Evolutionary conservation across 179 eudicot species (phyloP), one percentile per base, ranked within the genome.

Genomic region (Beta lomatogona): DNA sequence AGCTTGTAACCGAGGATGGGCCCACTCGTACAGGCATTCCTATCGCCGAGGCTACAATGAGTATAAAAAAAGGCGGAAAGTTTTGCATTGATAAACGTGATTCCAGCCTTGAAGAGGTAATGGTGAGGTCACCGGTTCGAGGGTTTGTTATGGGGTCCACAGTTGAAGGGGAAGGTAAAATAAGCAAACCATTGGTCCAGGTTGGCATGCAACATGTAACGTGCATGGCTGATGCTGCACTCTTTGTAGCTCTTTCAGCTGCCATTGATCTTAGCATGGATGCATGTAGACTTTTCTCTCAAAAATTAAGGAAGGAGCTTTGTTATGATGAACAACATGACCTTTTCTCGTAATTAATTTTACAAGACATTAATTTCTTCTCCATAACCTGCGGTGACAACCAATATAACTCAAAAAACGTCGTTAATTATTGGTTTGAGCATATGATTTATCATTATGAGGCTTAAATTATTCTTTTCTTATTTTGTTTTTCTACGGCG

Each of bases 191-290:
- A 1, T 45, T 84, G 84, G 95, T 93, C 13, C 91, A 90, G 63
- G 94, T 95, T 0, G 97, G 94, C 18, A 85, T 86, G 78, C 86
- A 89, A 58, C 97, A 95, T 65, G 93, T 95, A 2, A 90, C 93
- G 11, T 93, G 98, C 75, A 93, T 91, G 97, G 93, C 96, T 0
- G 98, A 94, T 73, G 98, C 97, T 50, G 98, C 97, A 1, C 81
- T 95, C 1, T 95, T 95, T 60, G 82, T 95, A 18, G 98, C 97
- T 3, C 90, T 95, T 7, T 89, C 97, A 6, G 97, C 98, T 1
- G 97, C 97, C 46, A 87, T 92, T 74, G 97, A 95, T 85, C 94
- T 95, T 12, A 90, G 97, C 70, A 92, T 95, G 97, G 98, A 95
- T 54, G 93, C 98, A 80, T 93, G 98, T 76, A 78, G 91, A 9